Conservation (phyloP, 805 yeast genomes). For the Clavispora fructus region DNA sequence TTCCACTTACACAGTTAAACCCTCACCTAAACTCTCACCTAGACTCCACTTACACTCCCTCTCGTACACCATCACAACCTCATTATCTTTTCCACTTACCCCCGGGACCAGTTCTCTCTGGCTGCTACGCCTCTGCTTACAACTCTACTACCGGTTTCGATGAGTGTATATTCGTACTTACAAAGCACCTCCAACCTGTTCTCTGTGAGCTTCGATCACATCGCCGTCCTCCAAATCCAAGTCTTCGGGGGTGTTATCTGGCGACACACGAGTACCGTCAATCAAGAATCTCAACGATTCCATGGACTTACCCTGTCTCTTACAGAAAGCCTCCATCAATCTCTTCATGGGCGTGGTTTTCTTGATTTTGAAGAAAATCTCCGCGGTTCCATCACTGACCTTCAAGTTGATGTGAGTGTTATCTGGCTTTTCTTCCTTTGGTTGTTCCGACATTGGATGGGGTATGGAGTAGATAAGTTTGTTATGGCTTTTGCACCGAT, state of each 20-base stretch:
- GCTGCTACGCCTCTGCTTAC: too few species aligned
- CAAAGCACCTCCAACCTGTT: slow-evolving; percentile 68
- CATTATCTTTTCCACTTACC: too few species aligned
- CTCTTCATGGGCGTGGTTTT: slow-evolving; percentile 87
- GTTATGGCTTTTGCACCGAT: not conserved
- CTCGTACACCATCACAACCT: too few species aligned
- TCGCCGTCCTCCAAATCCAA: slow-evolving; percentile 95
- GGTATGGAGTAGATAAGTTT: not conserved
- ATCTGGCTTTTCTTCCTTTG: slow-evolving; percentile 17
- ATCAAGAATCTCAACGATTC: slow-evolving; percentile 80
- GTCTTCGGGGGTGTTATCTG: slow-evolving; percentile 88
- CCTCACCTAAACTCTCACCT: too few species aligned
- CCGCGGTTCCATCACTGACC: slow-evolving; percentile 91
- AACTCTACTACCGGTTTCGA: not conserved
- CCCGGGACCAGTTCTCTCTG: too few species aligned
- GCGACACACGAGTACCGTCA: slow-evolving; percentile 87
- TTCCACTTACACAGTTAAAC: too few species aligned
- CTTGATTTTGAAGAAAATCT: slow-evolving; percentile 92
- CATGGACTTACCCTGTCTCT: slow-evolving; percentile 89
- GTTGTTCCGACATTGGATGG: slow-evolving; percentile 14
- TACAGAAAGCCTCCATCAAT: slow-evolving; percentile 96
- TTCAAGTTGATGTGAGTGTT: slow-evolving; percentile 81
- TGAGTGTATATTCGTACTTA: slow-evolving; percentile 1
- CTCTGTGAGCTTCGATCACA: slow-evolving; percentile 94
- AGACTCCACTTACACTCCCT: too few species aligned